Conservation (phyloP, 106 monocot genomes). For the Platanthera guangdongensis region DNA sequence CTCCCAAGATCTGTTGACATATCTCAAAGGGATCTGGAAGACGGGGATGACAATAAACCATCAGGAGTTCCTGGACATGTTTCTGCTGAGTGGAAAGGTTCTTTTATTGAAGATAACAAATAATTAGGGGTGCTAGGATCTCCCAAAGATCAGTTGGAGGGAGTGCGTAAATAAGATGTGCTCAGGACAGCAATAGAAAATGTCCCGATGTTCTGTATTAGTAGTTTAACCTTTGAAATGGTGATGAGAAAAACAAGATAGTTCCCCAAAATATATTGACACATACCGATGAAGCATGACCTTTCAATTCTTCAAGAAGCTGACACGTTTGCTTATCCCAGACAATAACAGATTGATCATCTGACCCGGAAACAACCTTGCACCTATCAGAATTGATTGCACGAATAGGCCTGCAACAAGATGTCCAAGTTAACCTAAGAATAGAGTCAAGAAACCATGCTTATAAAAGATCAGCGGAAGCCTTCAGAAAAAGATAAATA, state of each 20-base stretch:
- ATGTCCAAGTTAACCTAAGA: not conserved
- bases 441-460: not conserved
- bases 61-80: too few species aligned
- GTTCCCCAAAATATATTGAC: not conserved
- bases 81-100: too few species aligned
- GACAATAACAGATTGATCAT: conserved; percentile 95
- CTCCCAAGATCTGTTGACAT: too few species aligned
- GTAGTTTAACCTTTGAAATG: not conserved
- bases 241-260: not conserved
- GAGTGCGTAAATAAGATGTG: not conserved
- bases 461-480: not conserved
- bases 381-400: conserved; percentile 89
- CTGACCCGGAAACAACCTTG: conserved; percentile 94
- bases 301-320: conserved; percentile 93
- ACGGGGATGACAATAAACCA: too few species aligned
- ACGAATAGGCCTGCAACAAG: conserved; percentile 64
- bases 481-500: not conserved
- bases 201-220: not conserved
- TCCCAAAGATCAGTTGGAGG: too few species aligned
- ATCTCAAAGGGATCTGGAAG: too few species aligned
- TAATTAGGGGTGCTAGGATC: too few species aligned
- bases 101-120: too few species aligned
- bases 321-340: conserved; percentile 95
- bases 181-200: not conserved
- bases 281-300: conserved; percentile 72